Base-by-base conservation (phyloP, 2,329 filamentous ascomycete species). In the Escovopsis sp. region DNA sequence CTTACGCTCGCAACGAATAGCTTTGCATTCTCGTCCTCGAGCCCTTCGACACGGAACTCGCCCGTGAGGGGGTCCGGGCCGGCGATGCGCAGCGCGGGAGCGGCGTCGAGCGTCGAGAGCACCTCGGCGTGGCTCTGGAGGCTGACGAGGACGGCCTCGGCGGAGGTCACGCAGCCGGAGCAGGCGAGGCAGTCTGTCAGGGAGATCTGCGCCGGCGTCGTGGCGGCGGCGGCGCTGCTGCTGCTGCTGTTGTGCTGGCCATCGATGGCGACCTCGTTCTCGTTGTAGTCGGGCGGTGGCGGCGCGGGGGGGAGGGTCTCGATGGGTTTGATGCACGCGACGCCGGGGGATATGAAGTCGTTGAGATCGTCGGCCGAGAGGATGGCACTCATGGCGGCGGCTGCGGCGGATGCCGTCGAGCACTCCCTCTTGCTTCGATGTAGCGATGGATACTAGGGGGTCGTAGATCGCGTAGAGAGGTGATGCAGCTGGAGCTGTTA, bases 301-400 rank as follows among this genome's bases (percentile, higher is more conserved):
- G 53, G 46, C 44, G 70, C 66, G 34, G 68, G 59, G 2, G 90
- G 88, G 12, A 98, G 72, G 2, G 85, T 92, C 58, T 98, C 90
- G 54, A 98, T 71, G 19, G 90, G 90, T 53, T 98, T 96, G 59
- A 98, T 96, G 62, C 90, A 98, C 43, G 90, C 90, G 51, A 98
- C 87, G 42, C 88, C 87, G 12, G 90, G 90, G 38, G 83, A 90
- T 55, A 98, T 98, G 63, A 98, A 98, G 67, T 98, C 90, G 66
- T 98, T 98, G 41, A 98, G 69, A 57, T 94, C 87, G 65, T 98
- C 88, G 51, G 81, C 79, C 38, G 87, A 96, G 50, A 98, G 79
- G 51, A 98, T 98, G 43, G 90, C 90, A 55, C 86, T 94, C 90
- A 98, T 98, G 43, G 56, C 66, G 45, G 46, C 11, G 21, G 21